These are phyloP conservation scores for Colletotrichum karsti DNA, from an alignment of 2,329 filamentous ascomycete genomes.

Conservation along the genomic window DNA sequence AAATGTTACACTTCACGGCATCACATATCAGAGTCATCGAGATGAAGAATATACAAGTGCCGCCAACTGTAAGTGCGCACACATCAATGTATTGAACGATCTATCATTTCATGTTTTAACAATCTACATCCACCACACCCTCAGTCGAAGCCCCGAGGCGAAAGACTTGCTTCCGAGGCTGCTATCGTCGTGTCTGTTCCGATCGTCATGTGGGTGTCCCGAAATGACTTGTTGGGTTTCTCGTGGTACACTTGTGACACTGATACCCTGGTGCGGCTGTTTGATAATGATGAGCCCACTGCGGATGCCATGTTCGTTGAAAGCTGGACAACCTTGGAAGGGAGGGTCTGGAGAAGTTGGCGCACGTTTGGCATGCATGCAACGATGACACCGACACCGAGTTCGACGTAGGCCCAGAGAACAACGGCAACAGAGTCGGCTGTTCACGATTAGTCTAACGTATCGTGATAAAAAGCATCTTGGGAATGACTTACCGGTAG, in stretches of 20 bases:
- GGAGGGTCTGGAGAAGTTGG: conserved; percentile 34
- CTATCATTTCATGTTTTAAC: too few relatives aligned
- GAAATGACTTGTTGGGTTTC: neutral
- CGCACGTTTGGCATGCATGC: conserved; percentile 46
- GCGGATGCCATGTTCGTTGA: neutral
- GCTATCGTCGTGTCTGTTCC: neutral
- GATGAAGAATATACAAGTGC: too few relatives aligned
- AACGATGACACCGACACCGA: conserved; percentile 47
- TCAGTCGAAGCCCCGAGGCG: neutral
- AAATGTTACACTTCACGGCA: too few relatives aligned
- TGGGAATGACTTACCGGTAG: too few relatives aligned
- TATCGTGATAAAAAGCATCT: neutral
- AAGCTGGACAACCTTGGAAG: conserved; percentile 6
- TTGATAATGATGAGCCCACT: neutral
- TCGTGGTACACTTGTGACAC: neutral
- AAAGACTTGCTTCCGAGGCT: neutral
- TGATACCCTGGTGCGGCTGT: neutral
- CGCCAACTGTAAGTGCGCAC: too few relatives aligned
- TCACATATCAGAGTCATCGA: too few relatives aligned
- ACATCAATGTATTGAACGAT: too few relatives aligned
- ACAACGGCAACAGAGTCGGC: conserved; percentile 41
- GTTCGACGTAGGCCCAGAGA: conserved; percentile 46
- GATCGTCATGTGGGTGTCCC: neutral
- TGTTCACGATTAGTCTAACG: neutral
- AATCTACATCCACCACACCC: neutral